phyloP scores from a whole-genome alignment of 495 filamentous ascomycete species.

The Pseudevernia furfuracea region DNA sequence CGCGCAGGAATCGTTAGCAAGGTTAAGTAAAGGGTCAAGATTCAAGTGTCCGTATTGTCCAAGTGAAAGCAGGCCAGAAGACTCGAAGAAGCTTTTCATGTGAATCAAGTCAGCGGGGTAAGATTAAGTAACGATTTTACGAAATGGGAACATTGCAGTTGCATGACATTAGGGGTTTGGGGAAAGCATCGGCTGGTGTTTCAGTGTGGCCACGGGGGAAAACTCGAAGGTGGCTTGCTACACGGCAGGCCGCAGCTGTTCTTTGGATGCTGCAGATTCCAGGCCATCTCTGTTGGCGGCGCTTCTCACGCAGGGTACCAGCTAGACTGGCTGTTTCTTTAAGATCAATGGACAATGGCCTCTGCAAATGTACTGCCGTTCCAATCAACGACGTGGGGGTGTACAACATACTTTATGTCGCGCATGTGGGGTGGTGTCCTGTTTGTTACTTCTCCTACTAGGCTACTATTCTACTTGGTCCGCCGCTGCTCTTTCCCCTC shows the following conservation, averaged over 20 bases:
- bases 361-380: conserved; percentile 13
- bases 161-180: conserved; percentile 10
- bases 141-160: conserved; percentile 2
- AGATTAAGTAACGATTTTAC: conserved; percentile 6
- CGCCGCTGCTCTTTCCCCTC: conserved; percentile 8
- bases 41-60: conserved; percentile 99
- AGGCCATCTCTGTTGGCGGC: not conserved
- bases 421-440: conserved; percentile 13
- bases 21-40: conserved; percentile 64
- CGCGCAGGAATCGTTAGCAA: conserved; percentile 69
- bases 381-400: conserved; percentile 18
- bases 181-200: conserved; percentile 7
- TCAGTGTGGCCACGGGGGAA: no score
- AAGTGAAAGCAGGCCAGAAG: conserved; percentile 63
- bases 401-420: conserved; percentile 4
- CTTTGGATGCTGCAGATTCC: not conserved
- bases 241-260: not conserved
- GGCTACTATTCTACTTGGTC: no score
- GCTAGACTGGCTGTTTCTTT: not conserved
- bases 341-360: conserved; percentile 12
- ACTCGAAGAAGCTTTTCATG: conserved; percentile 68
- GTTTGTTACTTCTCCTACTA: not conserved
- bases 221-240: no score
- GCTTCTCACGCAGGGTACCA: conserved; percentile 10
- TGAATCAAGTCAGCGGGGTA: conserved; percentile 21